Evolutionary conservation across 164 flowering plant genomes (phyloP), one percentile per base, ranked within the genome.

Genomic region (Brasenia schreberi): DNA sequence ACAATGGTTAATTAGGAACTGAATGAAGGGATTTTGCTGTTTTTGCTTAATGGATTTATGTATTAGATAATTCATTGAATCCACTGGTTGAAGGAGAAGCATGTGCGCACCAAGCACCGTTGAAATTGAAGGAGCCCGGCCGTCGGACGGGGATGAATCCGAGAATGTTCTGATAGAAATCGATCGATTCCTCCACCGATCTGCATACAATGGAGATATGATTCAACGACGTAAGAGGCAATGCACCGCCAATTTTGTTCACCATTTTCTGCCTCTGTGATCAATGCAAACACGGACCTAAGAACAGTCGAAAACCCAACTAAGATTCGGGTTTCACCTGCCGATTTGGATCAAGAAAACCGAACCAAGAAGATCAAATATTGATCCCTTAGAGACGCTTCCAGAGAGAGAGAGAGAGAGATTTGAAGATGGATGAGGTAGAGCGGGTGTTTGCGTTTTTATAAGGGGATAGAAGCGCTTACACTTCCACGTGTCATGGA

Each of bases 101-200:
- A 33, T 7, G 18, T 33, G 66, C 5, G 71, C 81, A 85, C 92
- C 96, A 89, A 49, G 93, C 91, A 45, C 96, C 96, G 66, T 87
- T 79, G 64, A 89, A 89, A 73, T 87, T 81, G 59, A 89, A 87
- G 7, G 96, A 89, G 12, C 85, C 89, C 6, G 96, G 96, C 73
- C 96, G 79, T 61, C 83, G 75, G 18, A 89, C 70, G 0, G 96
- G 93, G 60, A 79, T 59, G 61, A 89, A 89, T 53, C 96, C 96
- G 39, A 89, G 82, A 75, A 85, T 77, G 59, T 84, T 67, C 43
- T 77, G 83, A 65, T 87, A 89, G 61, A 89, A 89, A 33, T 77
- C 67, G 9, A 84, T 77, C 18, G 93, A 86, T 67, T 84, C 75
- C 71, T 81, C 84, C 23, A 85, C 74, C 45, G 89, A 89, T 77